Evolutionary conservation across 202 grass and related monocot species (phyloP), one percentile per base, ranked within the genome.

Genomic region (Cymbopogon flexuosus): DNA sequence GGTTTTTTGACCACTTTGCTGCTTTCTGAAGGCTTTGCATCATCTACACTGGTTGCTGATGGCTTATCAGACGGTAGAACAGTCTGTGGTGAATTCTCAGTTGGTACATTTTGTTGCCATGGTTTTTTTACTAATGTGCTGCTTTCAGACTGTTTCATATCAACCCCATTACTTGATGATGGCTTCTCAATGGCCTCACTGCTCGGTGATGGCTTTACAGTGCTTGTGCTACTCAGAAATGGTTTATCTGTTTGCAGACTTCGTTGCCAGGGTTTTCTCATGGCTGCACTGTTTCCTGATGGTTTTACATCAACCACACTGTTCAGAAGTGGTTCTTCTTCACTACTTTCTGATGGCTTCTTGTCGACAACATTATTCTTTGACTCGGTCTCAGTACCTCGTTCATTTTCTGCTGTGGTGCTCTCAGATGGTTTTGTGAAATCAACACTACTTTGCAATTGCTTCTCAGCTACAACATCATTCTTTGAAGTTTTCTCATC

Each of bases 251-350:
- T 83, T 36, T 72, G 40, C 73, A 75, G 7, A 70, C 21, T 83
- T 31, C 27, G 88, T 45, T 86, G 84, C 88, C 88, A 90, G 63
- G 69, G 56, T 58, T 86, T 86, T 70, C 62, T 90, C 75, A 70
- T 31, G 41, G 62, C 68, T 5, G 8, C 54, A 45, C 54, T 83
- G 46, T 70, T 86, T 75, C 69, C 79, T 70, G 75, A 75, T 31
- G 84, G 63, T 54, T 90, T 83, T 46, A 64, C 9, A 61, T 86
- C 75, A 83, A 70, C 29, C 18, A 64, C 69, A 79, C 42, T 83
- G 69, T 81, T 86, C 70, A 79, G 69, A 0, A 4, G 36, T 74
- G 79, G 19, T 75, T 83, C 75, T 42, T 83, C 79, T 36, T 62
- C 27, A 65, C 35, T 86, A 73, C 70, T 70, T 83, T 90, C 79